Percentiles rank a stretch among this genome's conserved stretches.
phyloP scores from a whole-genome alignment of 768 basidiomycete species.

The Nidularia pulvinata region DNA sequence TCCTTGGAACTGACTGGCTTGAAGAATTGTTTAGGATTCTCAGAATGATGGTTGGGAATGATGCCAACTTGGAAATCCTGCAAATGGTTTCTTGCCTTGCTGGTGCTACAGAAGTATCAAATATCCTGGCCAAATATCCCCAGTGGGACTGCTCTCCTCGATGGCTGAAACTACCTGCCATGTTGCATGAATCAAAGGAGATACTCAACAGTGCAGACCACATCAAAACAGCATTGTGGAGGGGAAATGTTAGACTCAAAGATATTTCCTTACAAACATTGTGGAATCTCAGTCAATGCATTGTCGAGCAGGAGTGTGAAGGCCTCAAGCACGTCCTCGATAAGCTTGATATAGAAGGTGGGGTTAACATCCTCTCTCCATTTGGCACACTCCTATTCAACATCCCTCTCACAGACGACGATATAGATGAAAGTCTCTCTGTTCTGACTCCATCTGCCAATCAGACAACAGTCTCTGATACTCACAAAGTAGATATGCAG shows the following conservation, averaged over 20 bases:
- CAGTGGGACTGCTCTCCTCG: constrained; percentile 35
- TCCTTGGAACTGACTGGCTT: constrained; percentile 34
- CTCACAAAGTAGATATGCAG: constrained; percentile 3
- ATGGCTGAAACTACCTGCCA: constrained; percentile 23
- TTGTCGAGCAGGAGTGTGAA: constrained; percentile 10
- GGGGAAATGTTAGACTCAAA: constrained; percentile 21
- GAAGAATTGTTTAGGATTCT: constrained; percentile 31
- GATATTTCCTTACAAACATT: constrained; percentile 20
- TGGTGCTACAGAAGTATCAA: constrained; percentile 24
- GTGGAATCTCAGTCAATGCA: constrained; percentile 21
- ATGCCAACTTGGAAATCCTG: constrained; percentile 19
- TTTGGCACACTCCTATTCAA: constrained; percentile 9
- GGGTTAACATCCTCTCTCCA: constrained; percentile 11
- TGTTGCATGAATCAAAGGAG: constrained; percentile 16
- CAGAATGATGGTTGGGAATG: constrained; percentile 29
- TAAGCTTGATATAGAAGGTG: not conserved
- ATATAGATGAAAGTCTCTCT: constrained; percentile 17
- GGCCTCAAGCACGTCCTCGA: not conserved
- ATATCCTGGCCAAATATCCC: constrained; percentile 32
- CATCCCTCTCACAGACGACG: constrained; percentile 8
- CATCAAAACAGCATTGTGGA: constrained; percentile 30
- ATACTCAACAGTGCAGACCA: constrained; percentile 23
- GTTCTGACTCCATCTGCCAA: not conserved
- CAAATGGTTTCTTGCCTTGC: constrained; percentile 22
- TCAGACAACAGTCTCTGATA: no score